Percentiles rank a stretch among this genome's conserved stretches.
Conservation (phyloP, 2,329 filamentous ascomycete species). For the Stylonectria norvegica region DNA sequence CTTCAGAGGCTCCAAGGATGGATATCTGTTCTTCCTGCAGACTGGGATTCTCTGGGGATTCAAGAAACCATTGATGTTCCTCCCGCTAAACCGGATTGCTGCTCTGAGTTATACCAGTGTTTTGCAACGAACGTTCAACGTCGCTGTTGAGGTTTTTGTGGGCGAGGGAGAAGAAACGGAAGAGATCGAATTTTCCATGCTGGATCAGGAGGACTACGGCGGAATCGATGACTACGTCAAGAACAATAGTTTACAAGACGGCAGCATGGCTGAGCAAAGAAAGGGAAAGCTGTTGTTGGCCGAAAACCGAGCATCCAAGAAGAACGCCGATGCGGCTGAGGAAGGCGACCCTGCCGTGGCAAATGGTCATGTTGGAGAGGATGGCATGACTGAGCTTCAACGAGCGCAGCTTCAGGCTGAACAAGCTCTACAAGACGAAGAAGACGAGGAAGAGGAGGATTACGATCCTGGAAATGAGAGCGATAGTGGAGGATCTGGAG, state of each 20-base stretch:
- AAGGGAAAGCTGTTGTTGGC: conserved; percentile 61
- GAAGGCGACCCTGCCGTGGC: conserved; percentile 32
- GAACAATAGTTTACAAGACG: conserved; percentile 59
- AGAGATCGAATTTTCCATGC: conserved; percentile 65
- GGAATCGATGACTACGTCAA: conserved; percentile 63
- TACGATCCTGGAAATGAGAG: conserved; percentile 62
- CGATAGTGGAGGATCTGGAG: conserved; percentile 56
- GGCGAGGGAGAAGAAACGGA: conserved; percentile 48
- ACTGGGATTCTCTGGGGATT: conserved; percentile 67
- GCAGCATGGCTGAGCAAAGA: conserved; percentile 65
- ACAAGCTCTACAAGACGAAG: conserved; percentile 54
- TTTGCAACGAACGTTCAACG: conserved; percentile 65
- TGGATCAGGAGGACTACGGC: conserved; percentile 65
- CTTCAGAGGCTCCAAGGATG: conserved; percentile 66
- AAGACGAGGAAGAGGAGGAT: conserved; percentile 63
- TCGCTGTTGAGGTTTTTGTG: conserved; percentile 58
- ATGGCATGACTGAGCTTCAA: conserved; percentile 47
- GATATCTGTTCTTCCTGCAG: conserved; percentile 64
- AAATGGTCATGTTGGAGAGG: conserved; percentile 34
- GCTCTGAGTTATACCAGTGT: conserved; percentile 67
- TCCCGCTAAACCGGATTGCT: conserved; percentile 57
- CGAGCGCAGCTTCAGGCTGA: conserved; percentile 50
- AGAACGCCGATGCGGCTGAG: conserved; percentile 39
- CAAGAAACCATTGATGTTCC: conserved; percentile 65
- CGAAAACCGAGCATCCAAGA: conserved; percentile 54